A percentile compares a stretch with the other conserved stretches of the same genome.
phyloP scores from a whole-genome alignment of 371 early-diverging fungal genomes.

The Polyrhizophydium stewartii region DNA sequence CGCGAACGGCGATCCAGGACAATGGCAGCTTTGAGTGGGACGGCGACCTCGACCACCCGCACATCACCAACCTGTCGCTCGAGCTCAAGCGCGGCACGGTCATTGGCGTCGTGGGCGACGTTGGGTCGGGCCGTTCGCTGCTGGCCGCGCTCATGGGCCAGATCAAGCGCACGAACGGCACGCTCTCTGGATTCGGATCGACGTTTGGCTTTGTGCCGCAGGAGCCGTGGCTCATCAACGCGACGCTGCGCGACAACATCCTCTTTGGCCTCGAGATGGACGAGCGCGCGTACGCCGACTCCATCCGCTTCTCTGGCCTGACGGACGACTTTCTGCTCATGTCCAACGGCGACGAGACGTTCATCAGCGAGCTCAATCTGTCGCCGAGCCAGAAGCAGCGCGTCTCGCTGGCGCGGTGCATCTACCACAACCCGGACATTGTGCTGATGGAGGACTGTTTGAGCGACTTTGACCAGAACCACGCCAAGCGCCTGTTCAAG shows the following conservation, averaged over 20 bases:
- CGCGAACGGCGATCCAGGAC: conserved; percentile 20
- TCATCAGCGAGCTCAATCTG: conserved; percentile 36
- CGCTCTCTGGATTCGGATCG: conserved; percentile 31
- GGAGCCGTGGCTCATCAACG: conserved; percentile 48
- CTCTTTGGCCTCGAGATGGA: conserved; percentile 42
- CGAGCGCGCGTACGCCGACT: conserved; percentile 33
- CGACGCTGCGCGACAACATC: conserved; percentile 44
- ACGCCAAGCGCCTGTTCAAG: conserved; percentile 58
- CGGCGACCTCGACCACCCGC: conserved; percentile 50
- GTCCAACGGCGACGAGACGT: conserved; percentile 33
- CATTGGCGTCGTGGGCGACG: conserved; percentile 66
- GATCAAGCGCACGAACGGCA: conserved; percentile 44
- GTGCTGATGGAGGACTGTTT: conserved; percentile 34
- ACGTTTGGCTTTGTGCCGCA: conserved; percentile 33
- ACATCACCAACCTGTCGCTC: conserved; percentile 50
- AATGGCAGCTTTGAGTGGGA: conserved; percentile 63
- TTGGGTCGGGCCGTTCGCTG: conserved; percentile 64
- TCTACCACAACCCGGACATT: conserved; percentile 39
- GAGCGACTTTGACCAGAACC: conserved; percentile 37
- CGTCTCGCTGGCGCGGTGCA: conserved; percentile 41
- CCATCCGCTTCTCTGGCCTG: conserved; percentile 36
- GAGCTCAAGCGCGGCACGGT: conserved; percentile 46
- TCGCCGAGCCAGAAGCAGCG: conserved; percentile 40
- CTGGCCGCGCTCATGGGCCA: conserved; percentile 64
- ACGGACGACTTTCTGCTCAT: conserved; percentile 37